These are phyloP conservation scores for Plenodomus tracheiphilus DNA, from an alignment of 2,329 filamentous ascomycete genomes.

Conservation along the genomic window DNA sequence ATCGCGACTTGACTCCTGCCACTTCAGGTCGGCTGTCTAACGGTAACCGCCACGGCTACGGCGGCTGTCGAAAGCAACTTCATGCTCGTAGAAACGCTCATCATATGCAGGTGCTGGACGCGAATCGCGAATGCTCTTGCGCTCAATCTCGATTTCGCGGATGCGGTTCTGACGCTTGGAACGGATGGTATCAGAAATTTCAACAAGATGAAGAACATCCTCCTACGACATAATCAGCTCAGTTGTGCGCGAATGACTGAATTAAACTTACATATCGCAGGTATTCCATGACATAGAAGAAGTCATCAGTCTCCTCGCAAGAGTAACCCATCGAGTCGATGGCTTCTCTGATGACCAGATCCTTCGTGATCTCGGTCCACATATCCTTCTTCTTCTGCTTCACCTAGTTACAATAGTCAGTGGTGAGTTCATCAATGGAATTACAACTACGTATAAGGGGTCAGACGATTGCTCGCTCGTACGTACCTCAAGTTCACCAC, in stretches of 20 bases:
- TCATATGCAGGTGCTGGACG: slow-evolving; percentile 57
- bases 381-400: slow-evolving; percentile 57
- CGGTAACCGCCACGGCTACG: slow-evolving; percentile 38
- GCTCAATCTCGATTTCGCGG: slow-evolving; percentile 65
- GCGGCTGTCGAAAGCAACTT: slow-evolving; percentile 64
- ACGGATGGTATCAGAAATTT: slow-evolving; percentile 81
- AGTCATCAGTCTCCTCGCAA: slow-evolving; percentile 85
- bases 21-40: slow-evolving; percentile 17
- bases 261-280: slow-evolving; percentile 74
- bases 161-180: slow-evolving; percentile 63
- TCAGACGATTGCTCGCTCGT: slow-evolving; percentile 46
- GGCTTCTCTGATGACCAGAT: slow-evolving; percentile 83
- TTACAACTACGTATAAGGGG: slow-evolving; percentile 52
- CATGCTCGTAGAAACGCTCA: slow-evolving; percentile 68
- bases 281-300: slow-evolving; percentile 93
- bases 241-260: background rate
- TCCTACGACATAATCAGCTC: slow-evolving; percentile 59
- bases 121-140: slow-evolving; percentile 55
- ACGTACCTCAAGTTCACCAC: slow-evolving; percentile 30
- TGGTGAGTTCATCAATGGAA: slow-evolving; percentile 54
- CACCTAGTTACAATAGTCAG: slow-evolving; percentile 46
- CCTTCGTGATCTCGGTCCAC: slow-evolving; percentile 98
- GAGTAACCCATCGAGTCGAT: slow-evolving; percentile 83
- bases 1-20: background rate
- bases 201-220: slow-evolving; percentile 81